These are phyloP conservation scores for Alnus rubra DNA, from an alignment of 306 rosid genomes.

Conservation along the genomic window DNA sequence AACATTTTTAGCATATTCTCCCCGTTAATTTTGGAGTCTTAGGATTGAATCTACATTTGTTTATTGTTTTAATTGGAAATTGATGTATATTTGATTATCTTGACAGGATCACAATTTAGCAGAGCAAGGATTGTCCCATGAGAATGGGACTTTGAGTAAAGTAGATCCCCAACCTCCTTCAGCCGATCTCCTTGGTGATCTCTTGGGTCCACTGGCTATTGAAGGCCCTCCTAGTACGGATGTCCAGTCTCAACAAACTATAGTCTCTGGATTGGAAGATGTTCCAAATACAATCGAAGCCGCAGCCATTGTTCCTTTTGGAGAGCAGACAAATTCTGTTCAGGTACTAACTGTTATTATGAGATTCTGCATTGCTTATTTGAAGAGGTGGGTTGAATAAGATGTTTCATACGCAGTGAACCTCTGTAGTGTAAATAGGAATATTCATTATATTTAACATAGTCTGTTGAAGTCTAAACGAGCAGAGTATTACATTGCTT, in stretches of 20 bases:
- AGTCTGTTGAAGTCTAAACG: background rate
- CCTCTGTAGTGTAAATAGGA: background rate
- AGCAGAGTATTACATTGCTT: background rate
- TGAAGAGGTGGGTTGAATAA: background rate
- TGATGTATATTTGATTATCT: conserved; percentile 18
- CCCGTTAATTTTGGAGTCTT: conserved; percentile 13
- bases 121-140: conserved; percentile 50
- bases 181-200: conserved; percentile 76
- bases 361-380: background rate
- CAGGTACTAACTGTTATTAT: conserved; percentile 52
- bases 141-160: conserved; percentile 65
- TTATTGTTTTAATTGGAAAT: conserved; percentile 20
- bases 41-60: background rate
- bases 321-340: conserved; percentile 70
- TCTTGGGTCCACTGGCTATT: conserved; percentile 92
- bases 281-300: conserved; percentile 53
- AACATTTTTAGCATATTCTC: background rate
- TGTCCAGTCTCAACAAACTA: conserved; percentile 44
- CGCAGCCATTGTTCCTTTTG: conserved; percentile 89
- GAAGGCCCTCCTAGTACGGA: conserved; percentile 79
- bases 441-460: background rate
- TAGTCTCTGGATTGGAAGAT: conserved; percentile 54
- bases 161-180: conserved; percentile 62
- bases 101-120: conserved; percentile 66
- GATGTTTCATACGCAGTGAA: background rate